Base-by-base conservation (phyloP, 129 eudicot genomes). In the Dittrichia graveolens region DNA sequence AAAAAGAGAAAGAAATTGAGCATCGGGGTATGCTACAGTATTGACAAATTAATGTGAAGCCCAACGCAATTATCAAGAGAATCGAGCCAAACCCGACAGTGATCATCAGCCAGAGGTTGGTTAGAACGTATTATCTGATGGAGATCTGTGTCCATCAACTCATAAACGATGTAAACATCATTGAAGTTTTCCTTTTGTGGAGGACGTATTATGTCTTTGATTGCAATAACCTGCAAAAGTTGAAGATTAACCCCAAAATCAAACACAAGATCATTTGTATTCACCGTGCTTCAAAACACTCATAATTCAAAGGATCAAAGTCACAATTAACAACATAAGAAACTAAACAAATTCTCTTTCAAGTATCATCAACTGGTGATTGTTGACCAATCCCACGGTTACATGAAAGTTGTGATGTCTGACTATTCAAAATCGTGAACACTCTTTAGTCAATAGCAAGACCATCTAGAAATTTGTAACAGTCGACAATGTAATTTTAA, bases 81-180 rank as follows among this genome's bases (percentile, higher is more conserved):
- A 16, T 4, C 58, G 68, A 77, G 67, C 65, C 90, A 75, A 77
- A 91, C 97, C 96, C 96, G 96, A 74, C 97, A 92, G 59, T 92
- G 97, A 81, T 89, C 97, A 66, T 92, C 97, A 50, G 93, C 78
- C 18, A 92, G 75, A 60, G 77, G 65, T 77, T 92, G 96, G 84
- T 83, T 92, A 61, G 97, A 92, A 48, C 90, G 89, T 67, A 92
- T 86, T 46, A 92, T 92, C 75, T 92, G 97, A 67, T 91, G 95
- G 60, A 91, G 97, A 84, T 91, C 96, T 16, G 96, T 91, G 83
- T 91, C 97, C 97, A 91, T 91, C 34, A 91, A 80, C 77, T 91
- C 97, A 75, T 82, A 86, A 56, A 91, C 96, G 45, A 88, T 86
- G 82, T 91, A 91, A 52, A 91, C 97, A 72, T 91, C 97, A 76